These are phyloP conservation scores for Monosporascus sp. DNA, from an alignment of 2,329 filamentous ascomycete genomes.

Conservation along the genomic window DNA sequence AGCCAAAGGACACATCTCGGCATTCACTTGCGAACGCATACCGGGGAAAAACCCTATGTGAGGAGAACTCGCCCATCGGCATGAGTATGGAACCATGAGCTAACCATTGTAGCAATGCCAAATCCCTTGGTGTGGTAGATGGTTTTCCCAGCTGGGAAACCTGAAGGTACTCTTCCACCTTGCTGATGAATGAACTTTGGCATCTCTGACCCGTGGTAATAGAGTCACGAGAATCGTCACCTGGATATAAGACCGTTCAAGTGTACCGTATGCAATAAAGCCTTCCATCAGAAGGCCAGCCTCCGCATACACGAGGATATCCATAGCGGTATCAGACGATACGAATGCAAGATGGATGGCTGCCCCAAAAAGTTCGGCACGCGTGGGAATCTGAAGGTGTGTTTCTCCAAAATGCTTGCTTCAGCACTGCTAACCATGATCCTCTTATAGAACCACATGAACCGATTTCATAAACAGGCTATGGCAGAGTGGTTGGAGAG, in stretches of 20 bases:
- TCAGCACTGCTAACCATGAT: not conserved
- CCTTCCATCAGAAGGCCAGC: conserved; percentile 81
- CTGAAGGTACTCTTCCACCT: conserved; percentile 59
- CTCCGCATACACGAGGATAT: conserved; percentile 67
- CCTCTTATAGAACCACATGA: conserved; percentile 57
- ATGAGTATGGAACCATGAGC: conserved; percentile 2
- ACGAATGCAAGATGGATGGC: conserved; percentile 72
- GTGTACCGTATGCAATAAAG: conserved; percentile 74
- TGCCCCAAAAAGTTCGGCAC: conserved; percentile 89
- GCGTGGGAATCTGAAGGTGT: conserved; percentile 84
- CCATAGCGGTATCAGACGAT: conserved; percentile 73
- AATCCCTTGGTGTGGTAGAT: conserved; percentile 66
- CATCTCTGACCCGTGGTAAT: conserved; percentile 7
- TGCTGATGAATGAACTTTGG: not conserved
- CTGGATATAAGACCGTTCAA: conserved; percentile 80
- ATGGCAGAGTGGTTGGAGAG: conserved; percentile 64
- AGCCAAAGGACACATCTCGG: conserved; percentile 89
- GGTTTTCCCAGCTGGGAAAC: conserved; percentile 88
- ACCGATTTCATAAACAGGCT: conserved; percentile 81
- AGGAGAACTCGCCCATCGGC: conserved; percentile 33
- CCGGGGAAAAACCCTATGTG: conserved; percentile 85
- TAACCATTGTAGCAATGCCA: conserved; percentile 51
- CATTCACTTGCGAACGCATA: conserved; percentile 84
- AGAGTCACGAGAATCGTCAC: conserved; percentile 85
- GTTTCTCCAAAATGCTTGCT: conserved; percentile 5